Evolutionary conservation across 139 green algal genomes (phyloP), one percentile per base, ranked within the genome.

Genomic region (Chara braunii): DNA sequence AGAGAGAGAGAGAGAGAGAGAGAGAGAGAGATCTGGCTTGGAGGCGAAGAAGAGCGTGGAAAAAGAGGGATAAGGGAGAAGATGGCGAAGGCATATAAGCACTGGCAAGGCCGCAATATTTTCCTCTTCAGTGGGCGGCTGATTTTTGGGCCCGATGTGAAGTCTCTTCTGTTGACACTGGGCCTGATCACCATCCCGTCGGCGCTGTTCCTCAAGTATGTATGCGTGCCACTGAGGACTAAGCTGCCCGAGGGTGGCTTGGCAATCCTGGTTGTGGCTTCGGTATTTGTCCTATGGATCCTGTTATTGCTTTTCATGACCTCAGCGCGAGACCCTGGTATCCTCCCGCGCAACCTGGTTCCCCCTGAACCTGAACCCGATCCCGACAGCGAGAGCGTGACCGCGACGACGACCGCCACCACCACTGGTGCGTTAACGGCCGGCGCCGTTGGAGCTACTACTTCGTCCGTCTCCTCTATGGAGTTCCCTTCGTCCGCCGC

Each of bases 301-400:
- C 24, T 77, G 12, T 26, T 26, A 28, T 35, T 77, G 2, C 7
- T 90, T 0, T 35, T 62, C 40, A 85, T 84, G 40, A 95, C 92
- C 3, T 84, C 84, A 0, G 83, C 85, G 63, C 74, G 80, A 1
- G 92, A 98, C 60, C 92, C 92, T 0, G 92, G 92, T 3, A 90
- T 97, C 54, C 80, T 95, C 31, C 90, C 89, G 0, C 77, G 91
- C 3, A 74, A 61, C 68, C 85, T 35, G 2, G 24, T 48, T 5
- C 68, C 68, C 9, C 68, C 68, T 30, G 68, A 76, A 28, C 58
- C 60, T n/a, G 68, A 73, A 44, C 75, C 71, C 1, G 86, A 94
- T 31, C 71, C 85, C 14, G 86, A 94, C 58, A 87, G n/a, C n/a
- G n/a, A n/a, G n/a, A n/a, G n/a, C n/a, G n/a, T n/a, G n/a, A 37